Conservation (phyloP, 2,329 filamentous ascomycete genomes). For the Spiromastix sp. region DNA sequence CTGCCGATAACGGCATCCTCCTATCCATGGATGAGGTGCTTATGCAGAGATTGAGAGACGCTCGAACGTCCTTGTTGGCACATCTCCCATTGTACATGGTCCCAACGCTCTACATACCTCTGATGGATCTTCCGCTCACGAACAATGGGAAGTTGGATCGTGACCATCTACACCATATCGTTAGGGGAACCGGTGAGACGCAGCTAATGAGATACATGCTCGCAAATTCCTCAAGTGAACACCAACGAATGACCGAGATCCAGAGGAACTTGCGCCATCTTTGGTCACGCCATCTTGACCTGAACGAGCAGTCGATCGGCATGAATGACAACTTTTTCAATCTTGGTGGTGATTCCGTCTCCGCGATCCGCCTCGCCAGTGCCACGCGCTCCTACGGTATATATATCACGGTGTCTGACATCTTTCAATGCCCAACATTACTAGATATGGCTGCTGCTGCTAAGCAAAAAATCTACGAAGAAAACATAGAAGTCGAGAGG, state of each 20-base stretch:
- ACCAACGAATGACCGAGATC: slow-evolving; percentile 21
- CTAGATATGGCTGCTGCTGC: slow-evolving; percentile 31
- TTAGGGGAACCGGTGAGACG: slow-evolving; percentile 3
- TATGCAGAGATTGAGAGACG: background rate
- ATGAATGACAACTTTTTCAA: slow-evolving; percentile 18
- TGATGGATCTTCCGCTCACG: slow-evolving; percentile 23
- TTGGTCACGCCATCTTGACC: slow-evolving; percentile 28
- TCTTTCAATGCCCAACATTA: slow-evolving; percentile 20
- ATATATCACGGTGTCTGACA: slow-evolving; percentile 7
- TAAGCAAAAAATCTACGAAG: slow-evolving; percentile 11
- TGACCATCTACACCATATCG: slow-evolving; percentile 5
- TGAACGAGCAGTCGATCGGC: slow-evolving; percentile 10
- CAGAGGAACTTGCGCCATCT: slow-evolving; percentile 1
- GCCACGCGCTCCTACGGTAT: background rate
- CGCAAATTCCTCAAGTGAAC: slow-evolving; percentile 13
- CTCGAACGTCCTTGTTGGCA: slow-evolving; percentile 10
- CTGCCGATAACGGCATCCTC: slow-evolving; percentile 3
- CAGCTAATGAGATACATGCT: background rate
- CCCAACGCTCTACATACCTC: slow-evolving; percentile 24
- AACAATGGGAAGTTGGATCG: slow-evolving; percentile 24
- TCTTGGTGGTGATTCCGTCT: slow-evolving; percentile 17
- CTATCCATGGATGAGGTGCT: slow-evolving; percentile 5
- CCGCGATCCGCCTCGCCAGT: background rate
- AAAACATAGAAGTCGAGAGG: no score
- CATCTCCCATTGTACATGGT: slow-evolving; percentile 25